Percentiles rank a stretch among this genome's conserved stretches.
These are phyloP conservation scores for Pelagophyceae sp. DNA, from an alignment of 352 stramenopile genomes.

Conservation along the genomic window DNA sequence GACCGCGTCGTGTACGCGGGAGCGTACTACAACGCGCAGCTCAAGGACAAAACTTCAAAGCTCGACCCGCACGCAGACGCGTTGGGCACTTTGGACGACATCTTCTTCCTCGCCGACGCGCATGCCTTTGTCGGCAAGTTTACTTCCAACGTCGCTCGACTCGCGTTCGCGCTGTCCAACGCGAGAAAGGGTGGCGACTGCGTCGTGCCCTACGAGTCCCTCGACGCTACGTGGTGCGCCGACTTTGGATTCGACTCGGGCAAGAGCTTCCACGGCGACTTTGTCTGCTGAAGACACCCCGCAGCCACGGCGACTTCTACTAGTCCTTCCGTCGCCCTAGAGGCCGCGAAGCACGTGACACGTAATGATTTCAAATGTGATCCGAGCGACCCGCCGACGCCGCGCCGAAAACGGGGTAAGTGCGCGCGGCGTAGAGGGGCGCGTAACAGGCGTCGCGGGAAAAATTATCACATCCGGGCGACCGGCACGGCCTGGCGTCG, in stretches of 20 bases:
- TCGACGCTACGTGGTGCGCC: constrained; percentile 17
- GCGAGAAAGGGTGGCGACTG: constrained; percentile 14
- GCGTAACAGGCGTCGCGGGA: no score
- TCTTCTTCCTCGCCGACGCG: background rate
- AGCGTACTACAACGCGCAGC: constrained; percentile 8
- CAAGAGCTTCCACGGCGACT: background rate
- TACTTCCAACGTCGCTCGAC: constrained; percentile 6
- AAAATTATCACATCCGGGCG: no score
- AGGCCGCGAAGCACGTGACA: no score
- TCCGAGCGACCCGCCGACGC: no score
- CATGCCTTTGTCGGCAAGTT: constrained; percentile 15
- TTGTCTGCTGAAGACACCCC: background rate
- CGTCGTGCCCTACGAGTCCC: constrained; percentile 14
- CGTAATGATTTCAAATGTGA: no score
- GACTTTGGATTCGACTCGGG: background rate
- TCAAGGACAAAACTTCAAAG: background rate
- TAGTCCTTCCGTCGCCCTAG: no score
- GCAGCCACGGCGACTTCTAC: no score
- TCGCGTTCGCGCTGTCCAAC: constrained; percentile 13
- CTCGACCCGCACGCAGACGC: background rate
- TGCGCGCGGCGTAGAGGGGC: no score
- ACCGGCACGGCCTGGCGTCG: no score
- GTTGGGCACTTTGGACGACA: background rate
- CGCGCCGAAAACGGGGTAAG: no score
- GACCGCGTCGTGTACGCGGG: background rate